phyloP scores from a whole-genome alignment of 352 stramenopile genomes.

The Phytophthora sansomeana region DNA sequence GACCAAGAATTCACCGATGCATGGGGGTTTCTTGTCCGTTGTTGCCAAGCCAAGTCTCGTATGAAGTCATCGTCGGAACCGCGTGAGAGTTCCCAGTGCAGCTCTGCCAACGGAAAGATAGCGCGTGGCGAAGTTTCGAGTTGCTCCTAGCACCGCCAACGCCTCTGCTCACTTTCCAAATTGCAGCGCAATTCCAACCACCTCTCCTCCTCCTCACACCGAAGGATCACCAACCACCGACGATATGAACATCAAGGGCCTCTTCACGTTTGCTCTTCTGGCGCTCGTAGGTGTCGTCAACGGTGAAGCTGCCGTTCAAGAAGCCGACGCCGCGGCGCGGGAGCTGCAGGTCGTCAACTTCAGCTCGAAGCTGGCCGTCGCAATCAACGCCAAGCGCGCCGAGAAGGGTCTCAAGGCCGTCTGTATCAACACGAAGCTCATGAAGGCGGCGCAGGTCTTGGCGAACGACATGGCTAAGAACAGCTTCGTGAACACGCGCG shows the following conservation, averaged over 20 bases:
- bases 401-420: constrained; percentile 40
- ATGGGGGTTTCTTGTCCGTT: constrained; percentile 2
- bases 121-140: background rate
- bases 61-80: too few species aligned
- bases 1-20: background rate
- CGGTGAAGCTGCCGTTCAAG: constrained; percentile 8
- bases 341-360: constrained; percentile 46
- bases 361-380: constrained; percentile 32
- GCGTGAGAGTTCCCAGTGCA: too few species aligned
- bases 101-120: background rate
- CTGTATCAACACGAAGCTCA: constrained; percentile 50
- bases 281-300: constrained; percentile 14
- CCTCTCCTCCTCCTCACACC: constrained; percentile 1
- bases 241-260: constrained; percentile 23
- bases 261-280: constrained; percentile 18
- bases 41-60: background rate
- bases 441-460: constrained; percentile 30
- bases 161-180: constrained; percentile 24
- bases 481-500: constrained; percentile 29
- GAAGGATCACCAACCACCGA: constrained; percentile 8
- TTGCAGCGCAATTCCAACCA: constrained; percentile 18
- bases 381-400: constrained; percentile 43
- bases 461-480: constrained; percentile 35
- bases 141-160: background rate
- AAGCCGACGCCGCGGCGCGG: constrained; percentile 4